These are phyloP conservation scores for Penicillium glabrum DNA, from an alignment of 2,329 filamentous ascomycete species.

Conservation along the genomic window DNA sequence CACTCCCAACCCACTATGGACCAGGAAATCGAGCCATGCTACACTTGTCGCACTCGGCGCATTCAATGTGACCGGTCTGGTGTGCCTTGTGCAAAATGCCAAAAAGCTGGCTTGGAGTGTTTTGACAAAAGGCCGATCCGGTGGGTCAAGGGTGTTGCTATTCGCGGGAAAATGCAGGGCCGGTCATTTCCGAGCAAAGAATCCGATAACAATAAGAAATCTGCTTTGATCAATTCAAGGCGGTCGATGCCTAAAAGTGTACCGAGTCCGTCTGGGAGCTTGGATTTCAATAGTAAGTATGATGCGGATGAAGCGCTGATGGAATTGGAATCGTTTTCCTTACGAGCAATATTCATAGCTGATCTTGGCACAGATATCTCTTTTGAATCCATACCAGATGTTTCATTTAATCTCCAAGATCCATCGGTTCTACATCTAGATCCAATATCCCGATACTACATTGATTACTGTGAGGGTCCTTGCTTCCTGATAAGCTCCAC, in stretches of 20 bases:
- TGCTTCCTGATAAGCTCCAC: not conserved
- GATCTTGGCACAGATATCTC: slow-evolving; percentile 1
- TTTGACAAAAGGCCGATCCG: slow-evolving; percentile 32
- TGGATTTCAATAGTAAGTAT: not conserved
- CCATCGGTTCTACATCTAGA: slow-evolving; percentile 8
- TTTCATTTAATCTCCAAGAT: slow-evolving; percentile 17
- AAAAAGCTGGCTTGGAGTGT: slow-evolving; percentile 35
- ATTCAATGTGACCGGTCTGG: slow-evolving; percentile 35
- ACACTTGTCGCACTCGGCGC: slow-evolving; percentile 37
- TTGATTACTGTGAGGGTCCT: slow-evolving; percentile 33
- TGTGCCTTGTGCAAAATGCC: slow-evolving; percentile 34
- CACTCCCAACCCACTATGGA: not conserved
- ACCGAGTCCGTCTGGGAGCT: not conserved
- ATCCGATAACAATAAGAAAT: not conserved
- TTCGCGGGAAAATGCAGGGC: slow-evolving; percentile 34
- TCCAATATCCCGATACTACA: slow-evolving; percentile 27
- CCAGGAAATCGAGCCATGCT: slow-evolving; percentile 23
- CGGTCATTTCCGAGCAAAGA: slow-evolving; percentile 13
- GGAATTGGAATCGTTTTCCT: not conserved
- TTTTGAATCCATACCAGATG: not conserved
- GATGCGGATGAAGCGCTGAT: no score
- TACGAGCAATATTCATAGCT: not conserved
- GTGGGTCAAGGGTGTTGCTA: slow-evolving; percentile 39
- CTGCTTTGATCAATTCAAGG: not conserved
- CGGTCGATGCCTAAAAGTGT: not conserved